These are phyloP conservation scores for Lecanicillium sp. DNA, from an alignment of 2,329 filamentous ascomycete species.

Conservation along the genomic window DNA sequence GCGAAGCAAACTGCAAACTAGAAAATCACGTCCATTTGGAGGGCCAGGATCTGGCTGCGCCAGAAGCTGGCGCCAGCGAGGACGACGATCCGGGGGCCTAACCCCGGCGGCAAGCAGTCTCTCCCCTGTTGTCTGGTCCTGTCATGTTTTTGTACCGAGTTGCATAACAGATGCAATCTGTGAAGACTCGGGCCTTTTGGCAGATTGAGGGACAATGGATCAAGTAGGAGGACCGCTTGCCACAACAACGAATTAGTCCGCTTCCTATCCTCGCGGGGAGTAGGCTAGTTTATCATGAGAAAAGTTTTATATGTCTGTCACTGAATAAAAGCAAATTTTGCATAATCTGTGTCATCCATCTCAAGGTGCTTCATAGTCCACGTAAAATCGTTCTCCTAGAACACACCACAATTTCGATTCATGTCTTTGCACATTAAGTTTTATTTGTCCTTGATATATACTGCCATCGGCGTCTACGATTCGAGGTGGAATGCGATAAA, in stretches of 20 bases:
- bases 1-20: slow-evolving; percentile 1
- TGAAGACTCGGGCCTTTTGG: too few relatives aligned
- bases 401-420: too few relatives aligned
- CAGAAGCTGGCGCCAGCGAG: slow-evolving; percentile 50
- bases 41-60: slow-evolving; percentile 28
- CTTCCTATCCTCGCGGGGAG: slow-evolving; percentile 35
- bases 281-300: slow-evolving; percentile 15
- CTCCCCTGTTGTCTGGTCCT: slow-evolving; percentile 63
- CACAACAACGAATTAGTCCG: slow-evolving; percentile 19
- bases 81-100: slow-evolving; percentile 62
- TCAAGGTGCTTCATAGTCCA: too few relatives aligned
- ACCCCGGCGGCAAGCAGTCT: slow-evolving; percentile 52
- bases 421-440: too few relatives aligned
- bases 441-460: too few relatives aligned
- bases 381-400: too few relatives aligned
- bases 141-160: slow-evolving; percentile 27
- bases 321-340: neutral
- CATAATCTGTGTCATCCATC: too few relatives aligned
- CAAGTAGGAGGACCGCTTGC: slow-evolving; percentile 57
- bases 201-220: slow-evolving; percentile 55
- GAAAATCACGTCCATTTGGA: neutral
- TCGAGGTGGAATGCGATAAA: too few relatives aligned
- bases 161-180: too few relatives aligned
- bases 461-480: too few relatives aligned
- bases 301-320: slow-evolving; percentile 4